Evolutionary conservation across 2,329 filamentous ascomycete species (phyloP).

Genomic region (Phoma sp.): DNA sequence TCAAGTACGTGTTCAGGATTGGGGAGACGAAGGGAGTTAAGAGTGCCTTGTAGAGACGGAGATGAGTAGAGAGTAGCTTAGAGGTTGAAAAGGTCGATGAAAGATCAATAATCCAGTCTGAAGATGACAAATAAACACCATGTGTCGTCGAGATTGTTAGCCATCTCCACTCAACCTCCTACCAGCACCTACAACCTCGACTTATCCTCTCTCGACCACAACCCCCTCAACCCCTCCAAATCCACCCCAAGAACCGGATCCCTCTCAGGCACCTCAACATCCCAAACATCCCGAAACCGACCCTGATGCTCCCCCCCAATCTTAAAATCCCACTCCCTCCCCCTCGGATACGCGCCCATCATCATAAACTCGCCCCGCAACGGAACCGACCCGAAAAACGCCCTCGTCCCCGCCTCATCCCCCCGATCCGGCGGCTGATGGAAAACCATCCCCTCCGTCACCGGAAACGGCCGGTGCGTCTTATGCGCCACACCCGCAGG

Average conservation of each 20-base stretch:
- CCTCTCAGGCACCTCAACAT: conserved; percentile 51
- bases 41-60: conserved; percentile 11
- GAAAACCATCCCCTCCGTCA: conserved; percentile 46
- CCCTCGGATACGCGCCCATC: conserved; percentile 63
- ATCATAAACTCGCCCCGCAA: conserved; percentile 58
- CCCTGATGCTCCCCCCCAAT: conserved; percentile 54
- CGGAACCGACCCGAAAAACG: conserved; percentile 46
- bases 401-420: conserved; percentile 38
- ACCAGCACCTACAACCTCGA: too few relatives aligned
- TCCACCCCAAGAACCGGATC: conserved; percentile 57
- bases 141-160: too few relatives aligned
- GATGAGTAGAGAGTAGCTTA: neutral
- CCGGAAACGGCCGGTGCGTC: conserved; percentile 54
- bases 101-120: too few relatives aligned
- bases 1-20: conserved; percentile 69
- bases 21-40: conserved; percentile 51
- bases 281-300: conserved; percentile 55
- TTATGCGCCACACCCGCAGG: conserved; percentile 65
- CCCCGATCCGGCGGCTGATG: conserved; percentile 52
- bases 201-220: neutral
- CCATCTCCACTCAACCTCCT: too few relatives aligned
- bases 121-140: too few relatives aligned
- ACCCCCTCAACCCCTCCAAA: conserved; percentile 1
- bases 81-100: too few relatives aligned
- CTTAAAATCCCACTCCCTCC: conserved; percentile 59